Base-by-base conservation (phyloP, 2,329 filamentous ascomycete species). In the Exophiala sp. region DNA sequence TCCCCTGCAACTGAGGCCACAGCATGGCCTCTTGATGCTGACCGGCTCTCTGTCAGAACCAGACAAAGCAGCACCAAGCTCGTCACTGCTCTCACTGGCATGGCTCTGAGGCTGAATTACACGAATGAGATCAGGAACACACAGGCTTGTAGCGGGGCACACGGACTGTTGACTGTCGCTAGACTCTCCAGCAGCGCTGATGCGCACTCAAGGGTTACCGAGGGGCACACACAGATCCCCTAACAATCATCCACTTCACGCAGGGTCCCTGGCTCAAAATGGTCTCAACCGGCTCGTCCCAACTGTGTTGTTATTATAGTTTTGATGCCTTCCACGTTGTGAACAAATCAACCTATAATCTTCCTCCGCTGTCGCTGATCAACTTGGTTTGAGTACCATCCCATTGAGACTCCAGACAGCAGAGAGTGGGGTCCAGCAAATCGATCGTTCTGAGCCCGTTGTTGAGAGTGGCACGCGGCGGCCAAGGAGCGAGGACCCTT, bases 91-190 rank as follows among this genome's bases (percentile, higher is more conserved):
- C 9, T 16, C 35, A 22, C 35, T 42, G 39, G 22, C 22, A n/a
- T n/a, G n/a, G n/a, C 19, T 43, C 13, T 46, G 49, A 50, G 42
- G 49, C 48, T 55, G 48, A 49, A 47, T 18, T 37, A 37, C 39
- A 42, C 32, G 42, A 41, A 49, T 45, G 40, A 44, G 39, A 50
- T 55, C 48, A 55, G 53, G 45, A 49, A 45, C 34, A n/a, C n/a
- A n/a, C n/a, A 46, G 43, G 42, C 44, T 42, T 43, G 37, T n/a
- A 16, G 50, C 38, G 35, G 43, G 37, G 45, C 29, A 38, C 4
- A 30, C 41, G 29, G 41, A 9, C 29, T 32, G 29, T n/a, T 10
- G 29, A 13, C 29, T 32, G 29, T 32, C 29, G 8, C 11, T 32
- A 13, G 35, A 27, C 24, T 27, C 24, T 27, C 6, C 10, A 19